Conservation (phyloP, 345 rosid genomes). For the Theobroma cacao region DNA sequence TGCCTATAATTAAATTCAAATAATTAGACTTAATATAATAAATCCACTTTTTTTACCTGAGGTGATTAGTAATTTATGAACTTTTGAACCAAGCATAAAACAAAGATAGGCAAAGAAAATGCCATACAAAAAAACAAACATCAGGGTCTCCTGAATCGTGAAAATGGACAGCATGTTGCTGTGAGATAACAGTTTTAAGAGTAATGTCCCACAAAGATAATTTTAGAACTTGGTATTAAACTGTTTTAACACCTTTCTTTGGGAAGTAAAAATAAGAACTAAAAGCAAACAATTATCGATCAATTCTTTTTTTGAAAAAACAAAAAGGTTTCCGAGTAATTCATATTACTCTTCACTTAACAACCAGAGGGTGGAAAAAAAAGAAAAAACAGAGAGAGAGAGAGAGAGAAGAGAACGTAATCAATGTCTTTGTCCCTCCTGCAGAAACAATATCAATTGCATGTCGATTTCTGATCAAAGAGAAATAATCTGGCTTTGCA, state of each 20-base stretch:
- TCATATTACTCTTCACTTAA: neutral
- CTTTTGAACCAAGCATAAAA: neutral
- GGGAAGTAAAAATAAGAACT: neutral
- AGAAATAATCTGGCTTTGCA: neutral
- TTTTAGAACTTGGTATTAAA: neutral
- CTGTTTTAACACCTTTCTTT: neutral
- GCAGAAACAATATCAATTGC: neutral
- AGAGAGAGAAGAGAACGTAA: neutral
- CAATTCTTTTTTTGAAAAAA: neutral
- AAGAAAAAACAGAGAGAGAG: no score
- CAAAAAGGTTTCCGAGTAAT: neutral
- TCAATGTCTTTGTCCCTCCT: neutral
- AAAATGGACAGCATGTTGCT: neutral
- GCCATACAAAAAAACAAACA: neutral
- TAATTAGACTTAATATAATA: neutral
- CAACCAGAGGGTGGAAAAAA: neutral
- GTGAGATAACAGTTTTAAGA: no score
- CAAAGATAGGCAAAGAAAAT: neutral
- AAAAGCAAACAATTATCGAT: neutral
- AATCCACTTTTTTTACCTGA: neutral
- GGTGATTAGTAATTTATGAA: neutral
- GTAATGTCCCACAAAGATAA: no score
- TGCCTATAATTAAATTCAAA: slow-evolving; percentile 25
- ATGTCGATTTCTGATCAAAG: neutral
- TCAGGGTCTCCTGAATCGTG: neutral